Evolutionary conservation across 495 filamentous ascomycete genomes (phyloP), one percentile per base, ranked within the genome.

Genomic region (Aspergillus incahuasiensis): DNA sequence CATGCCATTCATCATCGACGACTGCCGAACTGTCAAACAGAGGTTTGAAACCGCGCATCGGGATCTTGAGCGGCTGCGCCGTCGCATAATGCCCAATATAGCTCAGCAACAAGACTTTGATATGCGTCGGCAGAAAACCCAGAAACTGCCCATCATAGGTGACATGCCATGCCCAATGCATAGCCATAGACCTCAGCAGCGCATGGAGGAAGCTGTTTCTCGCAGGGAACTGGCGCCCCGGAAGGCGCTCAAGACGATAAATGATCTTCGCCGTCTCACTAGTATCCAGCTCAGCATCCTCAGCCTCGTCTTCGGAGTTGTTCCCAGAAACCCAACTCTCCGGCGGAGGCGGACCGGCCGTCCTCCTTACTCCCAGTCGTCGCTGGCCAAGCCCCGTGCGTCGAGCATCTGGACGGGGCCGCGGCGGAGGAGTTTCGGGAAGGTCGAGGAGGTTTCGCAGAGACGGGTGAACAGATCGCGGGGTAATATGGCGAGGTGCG

Each of bases 281-380:
- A 1, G 38, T 46, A 19, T 50, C 47, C 8, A 53, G 5, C 5
- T 53, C 46, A 11, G 24, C 51, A 18, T 46, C 42, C 15, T 62
- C 44, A 4, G 13, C 22, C 11, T 47, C 15, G 24, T 55, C 30
- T 22, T 25, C 21, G 6, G 74, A 59, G 5, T 52, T 46, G 34
- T 69, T 62, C 11, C 52, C 56, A n/a, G 64, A 34, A n/a, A 86
- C 62, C 89, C 89, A 94, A 62, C 86, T 90, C 25, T 74, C 75
- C 1, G 89, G 89, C 18, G 88, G 75, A 8, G 87, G 79, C 4
- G 89, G 89, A 0, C 89, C 89, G 1, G 87, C 71, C 0, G 82
- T 80, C 15, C 74, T 66, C 54, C 82, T 77, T 55, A n/a, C n/a
- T n/a, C n/a, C n/a, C n/a, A 71, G 51, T 25, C 78, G 64, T 61